A percentile compares a stretch with the other conserved stretches of the same genome.
These are phyloP conservation scores for Moricandia arvensis DNA, from an alignment of 345 rosid species.

Conservation along the genomic window DNA sequence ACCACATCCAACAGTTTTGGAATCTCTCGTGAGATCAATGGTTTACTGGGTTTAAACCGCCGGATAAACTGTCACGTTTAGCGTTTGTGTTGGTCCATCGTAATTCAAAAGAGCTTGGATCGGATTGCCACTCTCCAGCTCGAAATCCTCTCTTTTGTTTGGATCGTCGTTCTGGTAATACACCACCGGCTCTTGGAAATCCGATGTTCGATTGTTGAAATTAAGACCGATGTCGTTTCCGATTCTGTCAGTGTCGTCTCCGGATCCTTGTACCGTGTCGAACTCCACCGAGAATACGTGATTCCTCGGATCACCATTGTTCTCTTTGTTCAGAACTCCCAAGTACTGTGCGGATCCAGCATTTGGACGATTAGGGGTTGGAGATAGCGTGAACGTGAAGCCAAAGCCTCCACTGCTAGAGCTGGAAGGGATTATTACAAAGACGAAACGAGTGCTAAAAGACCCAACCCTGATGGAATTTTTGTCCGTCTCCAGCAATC, in stretches of 20 bases:
- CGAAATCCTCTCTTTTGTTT: constrained; percentile 17
- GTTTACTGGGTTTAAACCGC: constrained; percentile 36
- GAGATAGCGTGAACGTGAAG: constrained; percentile 54
- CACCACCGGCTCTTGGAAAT: constrained; percentile 1
- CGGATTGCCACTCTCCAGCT: constrained; percentile 41
- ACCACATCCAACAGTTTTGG: constrained; percentile 20
- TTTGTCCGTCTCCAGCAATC: not conserved
- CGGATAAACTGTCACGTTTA: constrained; percentile 47
- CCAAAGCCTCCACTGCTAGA: constrained; percentile 55
- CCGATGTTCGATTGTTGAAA: constrained; percentile 44
- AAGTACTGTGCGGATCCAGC: constrained; percentile 44
- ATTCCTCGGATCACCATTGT: constrained; percentile 30
- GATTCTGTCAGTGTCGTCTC: constrained; percentile 8
- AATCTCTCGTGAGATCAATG: constrained; percentile 25
- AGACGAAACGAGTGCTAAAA: constrained; percentile 55
- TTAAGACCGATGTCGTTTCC: constrained; percentile 57
- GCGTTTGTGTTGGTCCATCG: constrained; percentile 20
- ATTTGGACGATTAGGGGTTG: constrained; percentile 37
- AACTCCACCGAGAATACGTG: constrained; percentile 58
- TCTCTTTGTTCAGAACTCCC: constrained; percentile 48
- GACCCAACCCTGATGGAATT: constrained; percentile 34
- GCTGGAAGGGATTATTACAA: constrained; percentile 38
- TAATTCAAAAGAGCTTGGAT: constrained; percentile 54
- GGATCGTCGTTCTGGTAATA: not conserved
- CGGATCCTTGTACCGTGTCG: constrained; percentile 53